These are phyloP conservation scores for Penstemon eatonii DNA, from an alignment of 257 asterid genomes.

Conservation along the genomic window DNA sequence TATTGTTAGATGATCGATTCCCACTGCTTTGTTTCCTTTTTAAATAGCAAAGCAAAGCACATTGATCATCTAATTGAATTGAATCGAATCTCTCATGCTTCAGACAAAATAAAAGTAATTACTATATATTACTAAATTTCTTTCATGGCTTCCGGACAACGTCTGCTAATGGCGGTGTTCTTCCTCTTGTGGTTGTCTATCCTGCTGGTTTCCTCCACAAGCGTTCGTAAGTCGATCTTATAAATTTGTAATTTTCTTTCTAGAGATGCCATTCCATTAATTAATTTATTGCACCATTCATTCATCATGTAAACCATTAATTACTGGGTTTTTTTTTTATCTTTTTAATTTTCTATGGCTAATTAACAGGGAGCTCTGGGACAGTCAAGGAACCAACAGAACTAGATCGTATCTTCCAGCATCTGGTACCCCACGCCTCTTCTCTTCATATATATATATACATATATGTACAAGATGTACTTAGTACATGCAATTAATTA, in stretches of 20 bases:
- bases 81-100: background rate
- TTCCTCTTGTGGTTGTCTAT: slow-evolving; percentile 18
- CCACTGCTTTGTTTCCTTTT: background rate
- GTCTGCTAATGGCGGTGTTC: slow-evolving; percentile 33
- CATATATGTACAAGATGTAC: no score
- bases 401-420: slow-evolving; percentile 1
- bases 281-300: background rate
- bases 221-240: slow-evolving; percentile 26
- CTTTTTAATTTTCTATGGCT: background rate
- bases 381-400: slow-evolving; percentile 10
- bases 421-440: slow-evolving; percentile 29
- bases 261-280: background rate
- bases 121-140: no score
- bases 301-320: background rate
- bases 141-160: slow-evolving; percentile 32
- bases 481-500: background rate
- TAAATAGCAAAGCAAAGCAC: slow-evolving; percentile 23
- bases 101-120: background rate
- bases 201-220: slow-evolving; percentile 26
- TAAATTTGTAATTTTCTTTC: no score
- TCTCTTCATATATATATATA: background rate
- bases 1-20: background rate
- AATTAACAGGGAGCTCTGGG: slow-evolving; percentile 32
- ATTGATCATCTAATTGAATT: background rate
- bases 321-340: background rate